Evolutionary conservation across 176 grass and related monocot genomes (phyloP).

Genomic region (Aegilops sharonensis): DNA sequence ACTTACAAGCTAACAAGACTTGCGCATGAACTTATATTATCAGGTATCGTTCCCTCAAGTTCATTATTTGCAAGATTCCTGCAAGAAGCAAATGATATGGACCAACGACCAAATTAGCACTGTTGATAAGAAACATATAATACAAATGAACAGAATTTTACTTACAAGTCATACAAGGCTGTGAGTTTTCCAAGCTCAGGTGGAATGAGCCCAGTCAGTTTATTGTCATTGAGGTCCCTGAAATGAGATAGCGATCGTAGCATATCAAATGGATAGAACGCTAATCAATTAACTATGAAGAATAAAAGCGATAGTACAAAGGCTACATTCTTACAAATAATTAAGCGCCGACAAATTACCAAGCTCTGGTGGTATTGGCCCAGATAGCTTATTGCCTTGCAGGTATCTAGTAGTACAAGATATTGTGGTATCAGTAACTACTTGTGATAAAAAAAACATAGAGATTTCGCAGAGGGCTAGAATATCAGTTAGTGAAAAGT

Average conservation of each 20-base stretch:
- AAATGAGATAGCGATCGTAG: slow-evolving; percentile 3
- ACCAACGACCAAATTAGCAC: neutral
- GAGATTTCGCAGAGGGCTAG: neutral
- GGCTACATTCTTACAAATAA: slow-evolving; percentile 62
- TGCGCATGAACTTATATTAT: slow-evolving; percentile 82
- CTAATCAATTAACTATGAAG: neutral
- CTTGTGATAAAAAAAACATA: neutral
- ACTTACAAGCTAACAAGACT: slow-evolving; percentile 98
- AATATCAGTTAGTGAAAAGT: neutral
- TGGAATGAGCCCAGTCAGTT: slow-evolving; percentile 72
- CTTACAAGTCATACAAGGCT: slow-evolving; percentile 93
- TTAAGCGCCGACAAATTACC: slow-evolving; percentile 94
- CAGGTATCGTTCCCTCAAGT: slow-evolving; percentile 81
- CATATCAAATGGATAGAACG: neutral
- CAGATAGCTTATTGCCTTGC: slow-evolving; percentile 75
- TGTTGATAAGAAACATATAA: slow-evolving; percentile 7
- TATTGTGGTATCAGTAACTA: neutral
- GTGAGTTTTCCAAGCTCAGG: slow-evolving; percentile 86
- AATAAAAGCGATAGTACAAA: neutral
- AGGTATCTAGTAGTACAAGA: slow-evolving; percentile 55
- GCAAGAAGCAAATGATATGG: slow-evolving; percentile 2
- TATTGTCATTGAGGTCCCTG: slow-evolving; percentile 93
- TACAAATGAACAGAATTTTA: neutral
- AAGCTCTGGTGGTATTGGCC: slow-evolving; percentile 83
- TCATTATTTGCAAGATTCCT: slow-evolving; percentile 92